Conservation (phyloP, 2,329 filamentous ascomycete species). For the Pseudocercospora musae region DNA sequence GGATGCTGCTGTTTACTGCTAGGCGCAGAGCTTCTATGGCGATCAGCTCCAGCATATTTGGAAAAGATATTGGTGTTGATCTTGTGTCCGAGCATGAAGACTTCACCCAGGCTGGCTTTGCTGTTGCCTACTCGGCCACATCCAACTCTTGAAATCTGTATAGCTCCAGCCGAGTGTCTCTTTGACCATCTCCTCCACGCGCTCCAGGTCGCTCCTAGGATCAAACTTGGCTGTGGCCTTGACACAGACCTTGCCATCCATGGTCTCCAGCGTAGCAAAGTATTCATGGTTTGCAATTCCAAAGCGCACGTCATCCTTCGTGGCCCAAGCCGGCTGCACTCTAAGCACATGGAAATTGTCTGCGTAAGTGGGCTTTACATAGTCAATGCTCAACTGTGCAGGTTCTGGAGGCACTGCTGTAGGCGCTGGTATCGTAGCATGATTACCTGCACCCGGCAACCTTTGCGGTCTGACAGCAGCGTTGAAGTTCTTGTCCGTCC, state of each 20-base stretch:
- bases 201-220: slow-evolving; percentile 21
- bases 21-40: not conserved
- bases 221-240: slow-evolving; percentile 45
- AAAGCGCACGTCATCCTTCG: slow-evolving; percentile 24
- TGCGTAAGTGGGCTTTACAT: slow-evolving; percentile 58
- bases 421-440: slow-evolving; percentile 29
- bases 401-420: slow-evolving; percentile 31
- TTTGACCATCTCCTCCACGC: slow-evolving; percentile 22
- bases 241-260: slow-evolving; percentile 55
- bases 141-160: slow-evolving; percentile 32
- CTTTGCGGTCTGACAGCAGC: slow-evolving; percentile 31
- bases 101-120: slow-evolving; percentile 3
- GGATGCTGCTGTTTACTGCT: not conserved
- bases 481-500: slow-evolving; percentile 10
- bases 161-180: slow-evolving; percentile 25
- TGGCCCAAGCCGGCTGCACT: slow-evolving; percentile 38
- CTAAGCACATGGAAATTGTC: slow-evolving; percentile 63
- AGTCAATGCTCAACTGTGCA: slow-evolving; percentile 52
- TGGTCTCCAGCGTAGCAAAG: slow-evolving; percentile 52
- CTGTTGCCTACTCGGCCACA: slow-evolving; percentile 34
- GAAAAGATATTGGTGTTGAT: no score
- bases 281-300: slow-evolving; percentile 44
- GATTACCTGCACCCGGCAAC: slow-evolving; percentile 31
- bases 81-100: not conserved
- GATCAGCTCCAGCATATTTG: no score